Percentiles rank a stretch among this genome's conserved stretches.
These are phyloP conservation scores for Ottelia alismoides DNA, from an alignment of 106 monocot genomes.

Conservation along the genomic window DNA sequence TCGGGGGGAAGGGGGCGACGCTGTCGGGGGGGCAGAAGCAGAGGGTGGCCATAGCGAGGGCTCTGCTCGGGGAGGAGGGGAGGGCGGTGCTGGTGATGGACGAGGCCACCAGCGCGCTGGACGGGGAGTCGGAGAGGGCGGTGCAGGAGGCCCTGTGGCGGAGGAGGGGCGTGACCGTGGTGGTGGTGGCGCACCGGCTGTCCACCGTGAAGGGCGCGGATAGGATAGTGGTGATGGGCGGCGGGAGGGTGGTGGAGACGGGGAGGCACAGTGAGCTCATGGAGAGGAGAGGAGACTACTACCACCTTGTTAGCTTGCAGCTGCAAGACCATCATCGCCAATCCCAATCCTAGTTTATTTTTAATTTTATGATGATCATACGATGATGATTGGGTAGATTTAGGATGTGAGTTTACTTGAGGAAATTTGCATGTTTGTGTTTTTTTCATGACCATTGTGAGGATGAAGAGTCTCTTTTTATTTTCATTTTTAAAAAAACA, in stretches of 20 bases:
- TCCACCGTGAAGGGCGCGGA: slow-evolving; percentile 13
- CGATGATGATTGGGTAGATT: no score
- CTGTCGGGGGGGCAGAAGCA: slow-evolving; percentile 25
- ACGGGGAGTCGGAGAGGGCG: slow-evolving; percentile 16
- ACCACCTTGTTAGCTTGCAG: slow-evolving; percentile 13
- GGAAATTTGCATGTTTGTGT: no score
- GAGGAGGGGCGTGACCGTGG: slow-evolving; percentile 17
- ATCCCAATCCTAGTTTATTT: no score
- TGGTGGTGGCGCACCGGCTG: slow-evolving; percentile 25
- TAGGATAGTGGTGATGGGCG: slow-evolving; percentile 14
- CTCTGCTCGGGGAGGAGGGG: slow-evolving; percentile 15
- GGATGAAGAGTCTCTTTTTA: no score
- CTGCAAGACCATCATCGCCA: slow-evolving; percentile 3
- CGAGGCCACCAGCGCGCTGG: slow-evolving; percentile 21
- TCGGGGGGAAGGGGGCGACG: slow-evolving; percentile 11
- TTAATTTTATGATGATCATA: no score
- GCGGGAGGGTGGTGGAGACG: slow-evolving; percentile 19
- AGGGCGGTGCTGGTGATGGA: slow-evolving; percentile 16
- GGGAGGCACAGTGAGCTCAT: slow-evolving; percentile 9
- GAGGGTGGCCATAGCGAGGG: slow-evolving; percentile 20
- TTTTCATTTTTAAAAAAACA: no score
- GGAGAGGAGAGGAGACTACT: slow-evolving; percentile 16
- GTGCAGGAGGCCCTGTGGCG: slow-evolving; percentile 21
- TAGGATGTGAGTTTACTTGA: no score
- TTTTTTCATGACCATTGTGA: no score